These are phyloP conservation scores for Calophaca sinica DNA, from an alignment of 306 rosid genomes.

Conservation along the genomic window DNA sequence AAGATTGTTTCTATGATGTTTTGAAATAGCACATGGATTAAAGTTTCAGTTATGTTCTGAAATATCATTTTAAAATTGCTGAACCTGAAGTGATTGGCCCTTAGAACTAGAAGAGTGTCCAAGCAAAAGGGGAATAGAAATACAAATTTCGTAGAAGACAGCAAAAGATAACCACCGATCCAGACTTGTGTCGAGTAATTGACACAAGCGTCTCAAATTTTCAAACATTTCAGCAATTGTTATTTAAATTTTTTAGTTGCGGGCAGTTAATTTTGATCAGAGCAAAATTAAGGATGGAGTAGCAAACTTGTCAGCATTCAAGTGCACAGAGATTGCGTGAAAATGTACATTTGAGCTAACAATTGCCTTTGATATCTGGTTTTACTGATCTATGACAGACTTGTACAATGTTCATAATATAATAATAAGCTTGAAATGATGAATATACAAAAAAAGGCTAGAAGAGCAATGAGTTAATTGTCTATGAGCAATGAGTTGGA, in stretches of 20 bases:
- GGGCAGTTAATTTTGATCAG: not conserved
- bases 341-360: slow-evolving; percentile 32
- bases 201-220: not conserved
- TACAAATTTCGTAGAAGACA: not conserved
- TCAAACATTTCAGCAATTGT: not conserved
- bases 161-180: slow-evolving; percentile 8
- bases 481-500: slow-evolving; percentile 41
- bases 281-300: not conserved
- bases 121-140: not conserved
- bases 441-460: not conserved
- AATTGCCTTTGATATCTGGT: slow-evolving; percentile 2
- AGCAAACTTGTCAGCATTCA: not conserved
- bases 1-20: not conserved
- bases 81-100: not conserved
- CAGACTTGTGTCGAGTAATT: not conserved
- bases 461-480: slow-evolving; percentile 41
- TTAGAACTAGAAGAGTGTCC: slow-evolving; percentile 15
- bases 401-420: slow-evolving; percentile 20
- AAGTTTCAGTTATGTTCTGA: not conserved
- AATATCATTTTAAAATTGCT: slow-evolving; percentile 16
- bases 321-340: not conserved
- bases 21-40: not conserved
- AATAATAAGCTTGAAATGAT: slow-evolving; percentile 29
- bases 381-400: slow-evolving; percentile 21
- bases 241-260: not conserved